phyloP scores from a whole-genome alignment of 1,139 yeast species.

The Diutina ranongensis region DNA sequence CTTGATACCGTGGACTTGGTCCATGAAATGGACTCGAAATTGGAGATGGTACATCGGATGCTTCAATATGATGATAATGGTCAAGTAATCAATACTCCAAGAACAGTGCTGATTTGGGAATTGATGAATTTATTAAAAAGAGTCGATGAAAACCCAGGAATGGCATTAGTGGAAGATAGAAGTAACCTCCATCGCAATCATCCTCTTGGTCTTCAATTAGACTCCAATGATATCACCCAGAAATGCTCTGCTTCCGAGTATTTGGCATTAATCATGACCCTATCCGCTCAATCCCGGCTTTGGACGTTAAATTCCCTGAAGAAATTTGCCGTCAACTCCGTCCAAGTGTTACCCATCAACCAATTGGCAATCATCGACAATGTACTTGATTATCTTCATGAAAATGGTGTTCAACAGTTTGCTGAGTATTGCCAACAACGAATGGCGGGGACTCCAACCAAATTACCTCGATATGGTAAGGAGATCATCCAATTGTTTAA shows the following conservation, averaged over 20 bases:
- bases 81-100: conserved; percentile 26
- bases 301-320: conserved; percentile 7
- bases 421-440: conserved; percentile 13
- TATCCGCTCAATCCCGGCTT: not conserved
- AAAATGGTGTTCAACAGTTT: conserved; percentile 15
- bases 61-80: conserved; percentile 38
- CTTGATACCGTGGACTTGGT: conserved; percentile 14
- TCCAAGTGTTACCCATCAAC: conserved; percentile 35
- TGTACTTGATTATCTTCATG: conserved; percentile 21
- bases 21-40: conserved; percentile 7
- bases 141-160: not conserved
- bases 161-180: not conserved
- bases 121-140: conserved; percentile 20
- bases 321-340: conserved; percentile 26
- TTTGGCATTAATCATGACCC: not conserved
- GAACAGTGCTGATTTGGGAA: conserved; percentile 39
- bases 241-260: not conserved
- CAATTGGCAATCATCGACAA: conserved; percentile 19
- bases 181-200: too few species aligned
- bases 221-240: not conserved
- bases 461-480: conserved; percentile 12
- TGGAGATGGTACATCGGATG: conserved; percentile 29
- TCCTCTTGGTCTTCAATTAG: too few species aligned
- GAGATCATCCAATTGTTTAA: conserved; percentile 32
- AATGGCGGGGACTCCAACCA: conserved; percentile 10